Conservation (phyloP, 345 rosid genomes). For the Eucalyptus cloeziana region DNA sequence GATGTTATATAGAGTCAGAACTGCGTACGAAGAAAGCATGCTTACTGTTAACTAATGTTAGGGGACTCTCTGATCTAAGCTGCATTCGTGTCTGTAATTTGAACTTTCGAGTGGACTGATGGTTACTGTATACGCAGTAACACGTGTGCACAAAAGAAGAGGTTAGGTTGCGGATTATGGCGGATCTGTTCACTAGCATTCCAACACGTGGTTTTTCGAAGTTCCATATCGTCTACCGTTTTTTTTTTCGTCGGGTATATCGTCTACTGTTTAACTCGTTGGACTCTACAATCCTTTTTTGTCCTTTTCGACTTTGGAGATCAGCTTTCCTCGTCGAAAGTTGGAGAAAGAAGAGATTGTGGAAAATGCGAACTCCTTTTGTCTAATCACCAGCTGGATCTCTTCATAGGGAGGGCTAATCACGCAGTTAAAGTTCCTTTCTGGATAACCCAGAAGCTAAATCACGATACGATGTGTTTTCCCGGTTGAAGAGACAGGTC, state of each 20-base stretch:
- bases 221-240: not conserved
- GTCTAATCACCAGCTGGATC: not conserved
- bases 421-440: not conserved
- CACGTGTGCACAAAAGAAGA: not conserved
- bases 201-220: not conserved
- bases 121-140: not conserved
- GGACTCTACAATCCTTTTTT: not conserved
- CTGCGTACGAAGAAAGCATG: not conserved
- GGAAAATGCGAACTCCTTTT: not conserved
- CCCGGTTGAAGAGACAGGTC: not conserved
- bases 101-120: not conserved
- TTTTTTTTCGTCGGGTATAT: too few species aligned
- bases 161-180: not conserved
- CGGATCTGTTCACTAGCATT: not conserved
- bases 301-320: not conserved
- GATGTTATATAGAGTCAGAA: not conserved
- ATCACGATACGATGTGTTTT: not conserved
- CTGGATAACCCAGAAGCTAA: not conserved
- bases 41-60: not conserved
- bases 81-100: not conserved
- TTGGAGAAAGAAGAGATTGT: not conserved
- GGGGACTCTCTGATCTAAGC: not conserved
- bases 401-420: not conserved
- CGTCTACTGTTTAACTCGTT: not conserved
- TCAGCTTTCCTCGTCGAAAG: not conserved